Conservation (phyloP, 129 eudicot species). For the Tagetes patula region DNA sequence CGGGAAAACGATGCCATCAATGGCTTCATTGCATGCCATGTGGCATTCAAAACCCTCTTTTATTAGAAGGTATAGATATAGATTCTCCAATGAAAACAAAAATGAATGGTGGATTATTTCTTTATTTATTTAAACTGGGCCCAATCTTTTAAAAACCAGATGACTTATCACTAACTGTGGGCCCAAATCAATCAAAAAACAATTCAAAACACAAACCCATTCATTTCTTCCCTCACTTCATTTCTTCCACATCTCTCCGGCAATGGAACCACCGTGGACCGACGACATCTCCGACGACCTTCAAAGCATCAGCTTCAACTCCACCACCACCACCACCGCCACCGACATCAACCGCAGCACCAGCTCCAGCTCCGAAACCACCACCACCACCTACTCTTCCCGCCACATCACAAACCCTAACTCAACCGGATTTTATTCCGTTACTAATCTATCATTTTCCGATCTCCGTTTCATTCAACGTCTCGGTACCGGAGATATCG, state of each 20-base stretch:
- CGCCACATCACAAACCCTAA: conserved; percentile 29
- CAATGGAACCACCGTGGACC: conserved; percentile 48
- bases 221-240: background rate
- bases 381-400: conserved; percentile 53
- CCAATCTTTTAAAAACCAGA: conserved; percentile 15
- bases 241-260: conserved; percentile 10
- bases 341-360: conserved; percentile 76
- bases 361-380: conserved; percentile 77
- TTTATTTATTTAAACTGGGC: background rate
- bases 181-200: conserved; percentile 17
- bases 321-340: conserved; percentile 60
- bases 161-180: conserved; percentile 19
- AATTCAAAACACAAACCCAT: conserved; percentile 25
- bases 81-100: no score
- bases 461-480: conserved; percentile 42
- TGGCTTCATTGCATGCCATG: no score
- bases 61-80: no score
- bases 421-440: conserved; percentile 28
- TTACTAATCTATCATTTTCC: conserved; percentile 9
- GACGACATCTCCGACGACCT: conserved; percentile 78
- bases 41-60: no score
- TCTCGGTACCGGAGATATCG: conserved; percentile 41
- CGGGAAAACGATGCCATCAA: no score
- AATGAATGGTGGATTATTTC: no score
- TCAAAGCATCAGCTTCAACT: conserved; percentile 91